phyloP scores from a whole-genome alignment of 768 basidiomycete species.

The Gloeophyllum trabeum region DNA sequence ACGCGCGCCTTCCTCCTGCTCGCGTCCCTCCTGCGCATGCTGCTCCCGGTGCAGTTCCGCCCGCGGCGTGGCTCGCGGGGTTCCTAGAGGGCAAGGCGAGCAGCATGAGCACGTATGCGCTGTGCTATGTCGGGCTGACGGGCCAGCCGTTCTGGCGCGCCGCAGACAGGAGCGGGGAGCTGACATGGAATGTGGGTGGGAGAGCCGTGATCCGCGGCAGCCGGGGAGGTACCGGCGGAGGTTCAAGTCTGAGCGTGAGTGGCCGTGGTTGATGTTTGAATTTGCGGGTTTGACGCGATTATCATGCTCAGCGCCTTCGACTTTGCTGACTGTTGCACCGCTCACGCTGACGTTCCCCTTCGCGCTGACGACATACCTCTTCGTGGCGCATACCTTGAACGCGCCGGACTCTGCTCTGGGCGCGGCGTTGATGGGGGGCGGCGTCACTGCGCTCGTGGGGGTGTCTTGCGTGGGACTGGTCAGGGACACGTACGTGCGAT shows the following conservation, averaged over 20 bases:
- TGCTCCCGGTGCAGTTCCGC: conserved; percentile 32
- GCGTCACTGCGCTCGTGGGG: conserved; percentile 72
- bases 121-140: conserved; percentile 44
- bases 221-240: conserved; percentile 30
- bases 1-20: conserved; percentile 48
- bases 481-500: conserved; percentile 49
- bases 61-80: conserved; percentile 27
- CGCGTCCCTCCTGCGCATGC: conserved; percentile 36
- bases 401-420: conserved; percentile 66
- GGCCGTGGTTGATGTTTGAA: neutral
- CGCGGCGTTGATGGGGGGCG: conserved; percentile 67
- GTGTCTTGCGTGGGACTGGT: conserved; percentile 77
- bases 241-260: conserved; percentile 51
- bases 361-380: conserved; percentile 73
- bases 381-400: conserved; percentile 72
- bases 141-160: conserved; percentile 41
- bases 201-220: conserved; percentile 33
- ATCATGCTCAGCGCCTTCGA: conserved; percentile 38
- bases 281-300: neutral
- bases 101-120: conserved; percentile 47
- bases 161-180: conserved; percentile 42
- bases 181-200: conserved; percentile 46
- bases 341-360: conserved; percentile 75
- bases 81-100: conserved; percentile 35
- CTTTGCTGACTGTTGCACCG: conserved; percentile 67